Evolutionary conservation across 2,329 filamentous ascomycete genomes (phyloP).

Genomic region (Colletotrichum sp.): DNA sequence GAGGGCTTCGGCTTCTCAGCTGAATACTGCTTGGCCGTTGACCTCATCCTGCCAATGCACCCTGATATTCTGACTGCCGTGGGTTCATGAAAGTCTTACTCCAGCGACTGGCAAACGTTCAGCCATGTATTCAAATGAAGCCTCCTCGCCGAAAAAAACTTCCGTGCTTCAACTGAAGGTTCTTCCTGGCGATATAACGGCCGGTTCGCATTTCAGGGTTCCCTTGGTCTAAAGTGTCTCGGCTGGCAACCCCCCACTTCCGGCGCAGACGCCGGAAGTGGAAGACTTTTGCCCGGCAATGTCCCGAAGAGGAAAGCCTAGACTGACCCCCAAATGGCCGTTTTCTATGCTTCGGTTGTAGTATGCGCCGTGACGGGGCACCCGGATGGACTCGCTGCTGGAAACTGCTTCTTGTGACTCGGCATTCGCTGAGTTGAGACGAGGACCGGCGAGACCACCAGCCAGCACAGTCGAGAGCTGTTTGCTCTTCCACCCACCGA

Average conservation of each 20-base stretch:
- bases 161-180: background rate
- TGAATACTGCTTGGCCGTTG: background rate
- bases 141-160: background rate
- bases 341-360: background rate
- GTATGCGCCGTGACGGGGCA: background rate
- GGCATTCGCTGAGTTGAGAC: background rate
- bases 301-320: background rate
- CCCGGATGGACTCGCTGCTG: background rate
- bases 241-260: background rate
- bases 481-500: background rate
- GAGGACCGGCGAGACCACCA: background rate
- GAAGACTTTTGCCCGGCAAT: background rate
- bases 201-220: background rate
- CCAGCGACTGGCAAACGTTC: background rate
- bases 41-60: background rate
- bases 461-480: rapidly evolving
- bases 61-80: background rate
- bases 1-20: background rate
- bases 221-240: background rate
- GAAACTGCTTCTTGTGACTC: background rate
- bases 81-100: background rate
- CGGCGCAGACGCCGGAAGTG: background rate
- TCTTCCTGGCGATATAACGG: background rate
- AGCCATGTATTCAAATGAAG: background rate
- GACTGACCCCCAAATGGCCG: background rate